These are phyloP conservation scores for Amanita exitialis DNA, from an alignment of 768 basidiomycete genomes.

Conservation along the genomic window DNA sequence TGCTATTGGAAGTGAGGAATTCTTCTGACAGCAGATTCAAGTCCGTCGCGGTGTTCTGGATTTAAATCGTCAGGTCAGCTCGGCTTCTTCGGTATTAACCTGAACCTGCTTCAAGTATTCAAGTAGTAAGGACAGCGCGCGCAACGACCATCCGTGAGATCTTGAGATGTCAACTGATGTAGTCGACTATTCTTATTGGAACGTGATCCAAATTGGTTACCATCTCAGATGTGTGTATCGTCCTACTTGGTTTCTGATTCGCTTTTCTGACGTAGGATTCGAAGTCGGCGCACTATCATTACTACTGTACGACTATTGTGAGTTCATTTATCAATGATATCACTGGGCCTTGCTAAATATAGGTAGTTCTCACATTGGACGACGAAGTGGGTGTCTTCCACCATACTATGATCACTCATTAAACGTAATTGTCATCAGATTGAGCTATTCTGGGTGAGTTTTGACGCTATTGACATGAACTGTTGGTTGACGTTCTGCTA, in stretches of 20 bases:
- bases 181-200: too few species aligned
- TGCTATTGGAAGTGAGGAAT: too few species aligned
- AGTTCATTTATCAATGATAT: not conserved
- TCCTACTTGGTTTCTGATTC: not conserved
- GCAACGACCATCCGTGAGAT: too few species aligned
- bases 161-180: too few species aligned
- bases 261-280: not conserved
- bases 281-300: not conserved
- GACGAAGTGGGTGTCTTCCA: not conserved
- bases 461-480: not conserved
- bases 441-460: not conserved
- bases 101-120: too few species aligned
- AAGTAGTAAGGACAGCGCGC: too few species aligned
- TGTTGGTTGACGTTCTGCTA: not conserved
- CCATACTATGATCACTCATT: too few species aligned
- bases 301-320: not conserved
- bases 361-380: not conserved
- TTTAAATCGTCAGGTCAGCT: too few species aligned
- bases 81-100: too few species aligned
- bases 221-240: not conserved
- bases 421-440: not conserved
- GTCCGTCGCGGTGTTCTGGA: too few species aligned
- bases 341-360: not conserved
- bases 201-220: not conserved
- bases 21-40: too few species aligned